Base-by-base conservation (phyloP, 441 rosid species). In the Macaranga tanarius region DNA sequence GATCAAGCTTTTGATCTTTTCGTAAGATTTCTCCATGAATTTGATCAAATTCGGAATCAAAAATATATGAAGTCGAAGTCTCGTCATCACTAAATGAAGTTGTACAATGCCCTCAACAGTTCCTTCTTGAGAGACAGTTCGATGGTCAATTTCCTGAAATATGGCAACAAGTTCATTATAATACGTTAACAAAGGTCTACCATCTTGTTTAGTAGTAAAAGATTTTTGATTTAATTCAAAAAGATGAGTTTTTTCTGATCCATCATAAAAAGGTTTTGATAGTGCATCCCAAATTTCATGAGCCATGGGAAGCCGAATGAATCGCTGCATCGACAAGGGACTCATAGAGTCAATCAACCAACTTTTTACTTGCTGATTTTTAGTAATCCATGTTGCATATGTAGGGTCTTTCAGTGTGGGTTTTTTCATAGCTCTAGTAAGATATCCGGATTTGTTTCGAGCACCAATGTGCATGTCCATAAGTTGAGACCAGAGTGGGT, bases 251-350 rank as follows among this genome's bases (percentile, higher is more conserved):
- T 79, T 61, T 22, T 75, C 63, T 0, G 31, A 71, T 23, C 76
- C 62, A 62, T 64, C 72, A 79, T 79, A 76, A 15, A 72, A 76
- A 10, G 72, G 51, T 17, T 51, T 73, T 5, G 31, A 60, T 0
- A 61, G 10, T 5, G 28, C 65, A 4, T 56, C 31, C 70, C 62
- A 72, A 15, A 62, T 58, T 8, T 79, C 68, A 2, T 58, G 44
- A 10, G 68, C 51, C 2, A 31, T 66, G 6, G 70, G 34, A 8
- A 70, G 64, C 0, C 16, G 56, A 54, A 70, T 47, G 34, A 38
- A 75, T 47, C 28, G n/a, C 7, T 75, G 42, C 61, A 71, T 66
- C 4, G 73, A 10, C 22, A 5, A 19, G 15, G 58, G 62, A 28
- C 20, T 67, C 67, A 50, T 73, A 4, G 44, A 63, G 16, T 56